These are phyloP conservation scores for Rickenella mellea DNA, from an alignment of 768 basidiomycete genomes.

Conservation along the genomic window DNA sequence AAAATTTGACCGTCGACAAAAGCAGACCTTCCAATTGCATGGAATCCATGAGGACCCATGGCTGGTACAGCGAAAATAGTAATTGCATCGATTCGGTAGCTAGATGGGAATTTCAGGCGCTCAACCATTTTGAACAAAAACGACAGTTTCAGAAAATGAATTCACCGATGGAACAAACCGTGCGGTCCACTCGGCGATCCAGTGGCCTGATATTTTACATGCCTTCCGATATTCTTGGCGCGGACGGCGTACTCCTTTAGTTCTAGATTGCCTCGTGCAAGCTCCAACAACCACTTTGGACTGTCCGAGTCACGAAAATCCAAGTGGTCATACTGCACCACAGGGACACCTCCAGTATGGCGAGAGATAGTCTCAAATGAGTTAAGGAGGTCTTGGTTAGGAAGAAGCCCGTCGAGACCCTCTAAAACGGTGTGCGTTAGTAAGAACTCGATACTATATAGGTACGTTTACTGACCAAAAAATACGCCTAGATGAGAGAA, in stretches of 20 bases:
- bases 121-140: neutral
- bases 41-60: constrained; percentile 88
- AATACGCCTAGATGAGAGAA: constrained; percentile 95
- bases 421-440: constrained; percentile 38
- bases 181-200: constrained; percentile 85
- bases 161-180: constrained; percentile 80
- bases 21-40: constrained; percentile 77
- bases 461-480: constrained; percentile 50
- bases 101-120: constrained; percentile 18
- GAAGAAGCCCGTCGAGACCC: constrained; percentile 88
- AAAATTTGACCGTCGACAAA: constrained; percentile 4
- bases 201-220: constrained; percentile 63
- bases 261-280: constrained; percentile 27
- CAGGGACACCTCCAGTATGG: constrained; percentile 66
- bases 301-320: constrained; percentile 32
- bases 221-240: constrained; percentile 58
- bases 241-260: constrained; percentile 46
- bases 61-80: constrained; percentile 87
- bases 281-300: too few relatives aligned
- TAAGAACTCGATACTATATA: neutral
- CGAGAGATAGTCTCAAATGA: constrained; percentile 65
- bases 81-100: constrained; percentile 90
- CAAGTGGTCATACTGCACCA: constrained; percentile 72
- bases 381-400: constrained; percentile 93
- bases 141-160: constrained; percentile 1